Conservation (phyloP, 177 flowering plant species). For the Vitis hybrid region DNA sequence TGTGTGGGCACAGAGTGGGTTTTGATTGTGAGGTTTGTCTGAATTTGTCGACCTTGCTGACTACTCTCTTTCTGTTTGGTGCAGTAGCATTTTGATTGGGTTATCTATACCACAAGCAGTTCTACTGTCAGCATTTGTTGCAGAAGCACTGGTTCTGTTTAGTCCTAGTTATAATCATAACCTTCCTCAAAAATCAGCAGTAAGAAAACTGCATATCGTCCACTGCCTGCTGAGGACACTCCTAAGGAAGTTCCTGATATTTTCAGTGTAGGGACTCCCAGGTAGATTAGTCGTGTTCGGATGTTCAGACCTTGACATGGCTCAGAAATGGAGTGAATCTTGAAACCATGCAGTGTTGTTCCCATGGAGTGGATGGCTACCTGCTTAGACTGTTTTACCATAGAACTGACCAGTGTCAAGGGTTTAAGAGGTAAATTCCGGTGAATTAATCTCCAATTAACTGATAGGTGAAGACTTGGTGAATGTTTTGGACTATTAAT, state of each 20-base stretch:
- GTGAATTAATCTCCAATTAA: too few relatives aligned
- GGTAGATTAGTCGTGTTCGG: not conserved
- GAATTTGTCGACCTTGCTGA: not conserved
- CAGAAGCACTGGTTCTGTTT: not conserved
- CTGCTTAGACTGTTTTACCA: too few relatives aligned
- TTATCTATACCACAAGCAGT: not conserved
- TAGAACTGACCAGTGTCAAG: too few relatives aligned
- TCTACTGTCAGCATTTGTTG: not conserved
- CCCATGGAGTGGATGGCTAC: too few relatives aligned
- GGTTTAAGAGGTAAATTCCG: too few relatives aligned
- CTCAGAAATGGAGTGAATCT: not conserved
- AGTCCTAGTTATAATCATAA: not conserved
- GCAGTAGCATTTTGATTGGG: slow-evolving; percentile 1
- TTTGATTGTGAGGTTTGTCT: not conserved
- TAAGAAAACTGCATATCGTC: not conserved
- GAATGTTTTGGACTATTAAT: too few relatives aligned
- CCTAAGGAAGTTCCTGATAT: not conserved
- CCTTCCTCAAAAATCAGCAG: too few relatives aligned
- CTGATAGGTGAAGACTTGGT: too few relatives aligned
- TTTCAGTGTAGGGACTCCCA: not conserved
- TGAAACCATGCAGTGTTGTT: not conserved
- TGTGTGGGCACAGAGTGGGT: not conserved
- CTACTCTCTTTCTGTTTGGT: not conserved
- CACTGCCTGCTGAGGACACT: not conserved
- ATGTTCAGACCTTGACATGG: not conserved